phyloP scores from a whole-genome alignment of 495 filamentous ascomycete species.

The Podospora didyma region DNA sequence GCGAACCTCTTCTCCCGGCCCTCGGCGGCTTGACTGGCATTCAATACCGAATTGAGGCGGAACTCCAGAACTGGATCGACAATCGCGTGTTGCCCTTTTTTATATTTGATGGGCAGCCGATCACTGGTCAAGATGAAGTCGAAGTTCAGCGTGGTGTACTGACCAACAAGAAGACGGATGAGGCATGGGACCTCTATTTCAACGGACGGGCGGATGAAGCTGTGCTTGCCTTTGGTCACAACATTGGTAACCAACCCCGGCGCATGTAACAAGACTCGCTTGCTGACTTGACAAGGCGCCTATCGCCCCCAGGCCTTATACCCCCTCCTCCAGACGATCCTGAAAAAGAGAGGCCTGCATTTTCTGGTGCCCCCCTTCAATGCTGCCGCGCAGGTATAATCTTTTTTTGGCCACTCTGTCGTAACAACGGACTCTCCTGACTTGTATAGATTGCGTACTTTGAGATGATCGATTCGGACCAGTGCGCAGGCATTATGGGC shows the following conservation, averaged over 20 bases:
- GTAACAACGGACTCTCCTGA: slow-evolving; percentile 17
- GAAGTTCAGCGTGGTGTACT: slow-evolving; percentile 40
- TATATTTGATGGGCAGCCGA: slow-evolving; percentile 82
- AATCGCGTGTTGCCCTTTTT: slow-evolving; percentile 68
- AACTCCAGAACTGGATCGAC: slow-evolving; percentile 64
- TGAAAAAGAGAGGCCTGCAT: slow-evolving; percentile 63
- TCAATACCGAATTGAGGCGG: slow-evolving; percentile 62
- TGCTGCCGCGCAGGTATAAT: slow-evolving; percentile 76
- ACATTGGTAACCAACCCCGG: slow-evolving; percentile 73
- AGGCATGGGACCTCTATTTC: slow-evolving; percentile 85
- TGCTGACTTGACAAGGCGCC: slow-evolving; percentile 44
- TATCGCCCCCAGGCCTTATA: slow-evolving; percentile 60
- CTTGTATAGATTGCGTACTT: slow-evolving; percentile 72
- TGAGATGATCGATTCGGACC: slow-evolving; percentile 60
- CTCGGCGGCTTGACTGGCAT: slow-evolving; percentile 86
- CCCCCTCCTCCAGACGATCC: slow-evolving; percentile 67
- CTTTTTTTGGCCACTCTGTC: not conserved
- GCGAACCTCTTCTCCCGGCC: slow-evolving; percentile 84
- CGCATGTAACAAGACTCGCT: not conserved
- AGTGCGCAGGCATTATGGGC: slow-evolving; percentile 76
- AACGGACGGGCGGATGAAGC: slow-evolving; percentile 72
- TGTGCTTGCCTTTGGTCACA: slow-evolving; percentile 70
- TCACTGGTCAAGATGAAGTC: slow-evolving; percentile 63
- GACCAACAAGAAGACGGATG: slow-evolving; percentile 46
- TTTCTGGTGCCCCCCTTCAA: slow-evolving; percentile 89